Evolutionary conservation across 371 early-diverging fungal genomes (phyloP), one percentile per base, ranked within the genome.

Genomic region (Smittium culicis): DNA sequence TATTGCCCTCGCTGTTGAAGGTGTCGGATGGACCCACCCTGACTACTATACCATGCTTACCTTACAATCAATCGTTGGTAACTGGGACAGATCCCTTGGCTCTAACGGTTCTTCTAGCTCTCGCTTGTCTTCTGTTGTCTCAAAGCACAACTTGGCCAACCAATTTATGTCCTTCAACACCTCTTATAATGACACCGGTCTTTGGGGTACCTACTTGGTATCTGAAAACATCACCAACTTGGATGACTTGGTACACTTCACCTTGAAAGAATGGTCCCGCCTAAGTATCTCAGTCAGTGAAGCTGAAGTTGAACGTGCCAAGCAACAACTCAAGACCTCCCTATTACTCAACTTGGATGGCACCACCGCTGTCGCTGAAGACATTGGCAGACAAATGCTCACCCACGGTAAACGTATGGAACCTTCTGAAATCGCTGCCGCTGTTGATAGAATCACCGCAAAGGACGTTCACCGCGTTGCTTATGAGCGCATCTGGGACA

Each of bases 101-200:
- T 89, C 89, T 31, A 86, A 89, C 54, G 83, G 85, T 66, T 88
- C 92, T 76, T 74, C 89, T 68, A 86, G 86, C 61, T 93, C 94
- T 55, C 83, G 88, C 58, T 82, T 98, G 60, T 91, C 95, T 55
- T 84, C 88, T 68, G 80, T 88, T 24, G 81, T 95, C 60, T 74
- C 84, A 77, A 81, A 92, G 78, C 75, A 89, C 79, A 81, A 89
- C 72, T 83, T 98, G 34, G 96, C 95, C 76, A 93, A 94, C 80
- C 92, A 93, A 32, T 96, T 93, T 88, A 92, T 90, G 89, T 86
- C 95, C 58, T 98, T 98, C 85, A 94, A 96, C 84, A 93, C 94
- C 29, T 88, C 94, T 16, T 96, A 98, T 86, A 87, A 89, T 63
- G 97, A 98, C 77, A 96, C 96, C n/a, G 97, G 96, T 60, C 82